Conservation (phyloP, 805 yeast species). For the Starmerella davenportii region DNA sequence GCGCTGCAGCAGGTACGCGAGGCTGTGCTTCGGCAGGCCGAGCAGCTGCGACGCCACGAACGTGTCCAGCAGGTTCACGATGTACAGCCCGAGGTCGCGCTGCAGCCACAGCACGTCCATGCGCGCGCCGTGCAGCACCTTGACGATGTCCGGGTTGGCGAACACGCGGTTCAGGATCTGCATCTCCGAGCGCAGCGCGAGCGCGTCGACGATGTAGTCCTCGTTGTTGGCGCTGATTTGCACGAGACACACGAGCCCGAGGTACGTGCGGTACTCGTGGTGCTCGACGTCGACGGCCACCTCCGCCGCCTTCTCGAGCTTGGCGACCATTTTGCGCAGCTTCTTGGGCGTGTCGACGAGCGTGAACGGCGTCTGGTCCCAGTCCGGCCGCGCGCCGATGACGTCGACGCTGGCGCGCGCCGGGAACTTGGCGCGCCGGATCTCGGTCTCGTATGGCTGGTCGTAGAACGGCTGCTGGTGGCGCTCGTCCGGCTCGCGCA, state of each 20-base stretch:
- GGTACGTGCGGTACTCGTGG: conserved; percentile 78
- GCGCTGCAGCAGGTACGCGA: conserved; percentile 66
- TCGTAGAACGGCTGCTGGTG: conserved; percentile 37
- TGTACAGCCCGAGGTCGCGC: conserved; percentile 78
- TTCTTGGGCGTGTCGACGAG: conserved; percentile 52
- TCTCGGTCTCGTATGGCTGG: conserved; percentile 72
- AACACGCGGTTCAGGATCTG: conserved; percentile 51
- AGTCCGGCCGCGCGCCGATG: conserved; percentile 20
- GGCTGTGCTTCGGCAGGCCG: conserved; percentile 64
- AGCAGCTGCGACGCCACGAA: conserved; percentile 69
- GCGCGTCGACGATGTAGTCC: conserved; percentile 78
- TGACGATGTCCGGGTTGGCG: conserved; percentile 61
- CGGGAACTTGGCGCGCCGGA: conserved; percentile 52
- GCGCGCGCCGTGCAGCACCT: conserved; percentile 89
- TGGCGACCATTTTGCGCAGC: conserved; percentile 36
- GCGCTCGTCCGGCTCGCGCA: conserved; percentile 24
- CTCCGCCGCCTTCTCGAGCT: conserved; percentile 34
- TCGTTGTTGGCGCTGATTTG: conserved; percentile 68
- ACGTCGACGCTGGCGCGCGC: conserved; percentile 25
- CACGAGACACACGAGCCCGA: conserved; percentile 83
- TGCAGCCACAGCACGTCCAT: conserved; percentile 97
- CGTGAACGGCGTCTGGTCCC: conserved; percentile 24
- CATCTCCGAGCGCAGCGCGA: conserved; percentile 58
- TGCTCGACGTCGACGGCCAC: conserved; percentile 93
- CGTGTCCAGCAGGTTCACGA: conserved; percentile 83